phyloP scores from a whole-genome alignment of 2,329 filamentous ascomycete species.

The Fonsecaea nubica region DNA sequence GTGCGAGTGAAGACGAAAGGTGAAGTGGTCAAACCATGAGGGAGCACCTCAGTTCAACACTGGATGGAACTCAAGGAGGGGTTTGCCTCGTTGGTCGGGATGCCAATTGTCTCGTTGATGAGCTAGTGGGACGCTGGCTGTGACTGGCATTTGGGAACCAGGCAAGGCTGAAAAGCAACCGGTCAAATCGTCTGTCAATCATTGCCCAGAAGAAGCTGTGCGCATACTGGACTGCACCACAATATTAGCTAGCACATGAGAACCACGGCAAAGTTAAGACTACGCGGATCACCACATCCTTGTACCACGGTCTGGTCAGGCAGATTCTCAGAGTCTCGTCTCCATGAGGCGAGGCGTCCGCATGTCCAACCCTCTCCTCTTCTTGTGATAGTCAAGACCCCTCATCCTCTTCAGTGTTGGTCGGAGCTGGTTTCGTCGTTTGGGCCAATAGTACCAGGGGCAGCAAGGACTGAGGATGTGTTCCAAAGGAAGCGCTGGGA shows the following conservation, averaged over 20 bases:
- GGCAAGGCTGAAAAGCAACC: constrained; percentile 1
- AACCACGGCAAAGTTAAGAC: not conserved
- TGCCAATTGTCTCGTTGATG: not conserved
- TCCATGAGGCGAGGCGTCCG: not conserved
- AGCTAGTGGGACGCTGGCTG: not conserved
- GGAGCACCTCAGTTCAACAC: not conserved
- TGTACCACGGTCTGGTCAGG: not conserved
- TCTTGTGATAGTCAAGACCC: not conserved
- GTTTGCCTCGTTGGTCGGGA: not conserved
- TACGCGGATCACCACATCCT: constrained; percentile 6
- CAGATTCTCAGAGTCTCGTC: not conserved
- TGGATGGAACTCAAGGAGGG: not conserved
- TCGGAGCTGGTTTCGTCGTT: not conserved
- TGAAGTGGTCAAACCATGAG: constrained; percentile 4
- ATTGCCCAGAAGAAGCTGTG: not conserved
- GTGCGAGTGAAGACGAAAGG: constrained; percentile 3
- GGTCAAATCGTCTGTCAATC: not conserved
- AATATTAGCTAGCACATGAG: constrained; percentile 1
- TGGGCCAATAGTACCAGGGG: not conserved
- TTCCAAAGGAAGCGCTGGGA: not conserved
- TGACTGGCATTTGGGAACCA: not conserved
- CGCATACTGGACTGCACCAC: not conserved
- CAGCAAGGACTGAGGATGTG: not conserved
- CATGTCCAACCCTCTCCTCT: not conserved
- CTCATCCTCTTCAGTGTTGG: not conserved